These are phyloP conservation scores for Cercophora sp. DNA, from an alignment of 495 filamentous ascomycete genomes.

Conservation along the genomic window DNA sequence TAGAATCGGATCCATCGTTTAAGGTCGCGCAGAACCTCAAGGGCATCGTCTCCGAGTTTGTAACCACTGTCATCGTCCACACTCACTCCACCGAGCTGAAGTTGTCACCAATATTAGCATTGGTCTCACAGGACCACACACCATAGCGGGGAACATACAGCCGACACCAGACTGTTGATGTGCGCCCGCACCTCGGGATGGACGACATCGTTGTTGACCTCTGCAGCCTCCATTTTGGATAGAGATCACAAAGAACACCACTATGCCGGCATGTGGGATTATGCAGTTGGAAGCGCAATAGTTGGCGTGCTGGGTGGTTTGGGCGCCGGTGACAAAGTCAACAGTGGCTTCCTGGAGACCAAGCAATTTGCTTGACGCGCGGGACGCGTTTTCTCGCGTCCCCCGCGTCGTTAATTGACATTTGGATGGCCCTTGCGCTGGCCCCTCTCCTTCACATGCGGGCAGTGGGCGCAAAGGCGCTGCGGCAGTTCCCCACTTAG, in stretches of 20 bases:
- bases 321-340: neutral
- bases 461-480: too few relatives aligned
- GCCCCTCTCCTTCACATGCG: neutral
- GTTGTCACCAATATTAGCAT: too few relatives aligned
- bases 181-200: slow-evolving; percentile 88
- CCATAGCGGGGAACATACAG: slow-evolving; percentile 68
- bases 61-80: slow-evolving; percentile 77
- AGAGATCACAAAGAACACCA: slow-evolving; percentile 19
- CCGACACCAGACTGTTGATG: slow-evolving; percentile 86
- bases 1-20: slow-evolving; percentile 92
- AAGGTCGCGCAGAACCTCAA: slow-evolving; percentile 87
- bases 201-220: slow-evolving; percentile 53
- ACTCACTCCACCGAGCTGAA: slow-evolving; percentile 85
- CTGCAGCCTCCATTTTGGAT: slow-evolving; percentile 46
- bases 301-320: neutral
- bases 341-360: too few relatives aligned
- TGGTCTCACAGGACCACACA: too few relatives aligned
- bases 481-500: slow-evolving; percentile 1
- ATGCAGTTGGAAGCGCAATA: neutral
- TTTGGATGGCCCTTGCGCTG: neutral
- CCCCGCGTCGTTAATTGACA: neutral
- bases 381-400: slow-evolving; percentile 12
- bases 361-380: neutral
- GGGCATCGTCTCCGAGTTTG: slow-evolving; percentile 85
- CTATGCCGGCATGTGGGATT: too few relatives aligned